Percentiles rank a stretch among this genome's conserved stretches.
phyloP scores from a whole-genome alignment of 2,329 filamentous ascomycete species.

The Penicillium sp. region DNA sequence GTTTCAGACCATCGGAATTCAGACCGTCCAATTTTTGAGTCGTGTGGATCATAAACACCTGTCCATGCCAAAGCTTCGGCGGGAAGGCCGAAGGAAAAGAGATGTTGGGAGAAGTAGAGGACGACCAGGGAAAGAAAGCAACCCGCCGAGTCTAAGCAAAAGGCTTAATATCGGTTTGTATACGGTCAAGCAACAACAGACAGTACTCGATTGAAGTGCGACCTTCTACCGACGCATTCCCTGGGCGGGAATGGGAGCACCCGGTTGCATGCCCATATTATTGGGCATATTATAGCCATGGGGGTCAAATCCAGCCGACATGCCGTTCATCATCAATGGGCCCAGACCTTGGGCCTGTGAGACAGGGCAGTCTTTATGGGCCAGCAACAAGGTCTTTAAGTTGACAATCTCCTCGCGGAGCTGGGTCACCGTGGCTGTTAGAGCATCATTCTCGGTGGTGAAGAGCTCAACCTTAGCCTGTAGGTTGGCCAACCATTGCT shows the following conservation, averaged over 20 bases:
- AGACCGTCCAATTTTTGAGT: constrained; percentile 34
- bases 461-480: constrained; percentile 93
- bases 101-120: constrained; percentile 11
- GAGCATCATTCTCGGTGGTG: constrained; percentile 80
- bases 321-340: constrained; percentile 39
- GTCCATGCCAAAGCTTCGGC: constrained; percentile 32
- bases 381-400: constrained; percentile 83
- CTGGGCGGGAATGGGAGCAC: constrained; percentile 33
- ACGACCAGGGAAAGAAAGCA: constrained; percentile 13
- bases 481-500: constrained; percentile 94
- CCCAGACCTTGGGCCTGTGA: constrained; percentile 74
- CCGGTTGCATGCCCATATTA: constrained; percentile 40
- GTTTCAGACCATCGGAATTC: constrained; percentile 26
- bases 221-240: constrained; percentile 30
- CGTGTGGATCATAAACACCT: constrained; percentile 39
- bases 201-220: constrained; percentile 1
- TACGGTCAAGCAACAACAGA: constrained; percentile 10
- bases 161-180: constrained; percentile 4
- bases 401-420: constrained; percentile 90
- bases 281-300: constrained; percentile 41
- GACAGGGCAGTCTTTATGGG: constrained; percentile 93
- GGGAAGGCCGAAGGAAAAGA: constrained; percentile 23
- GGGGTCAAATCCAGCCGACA: constrained; percentile 37
- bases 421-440: constrained; percentile 75
- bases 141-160: constrained; percentile 15